Evolutionary conservation across 2,329 filamentous ascomycete species (phyloP), one percentile per base, ranked within the genome.

Genomic region (Fusarium acutatum): DNA sequence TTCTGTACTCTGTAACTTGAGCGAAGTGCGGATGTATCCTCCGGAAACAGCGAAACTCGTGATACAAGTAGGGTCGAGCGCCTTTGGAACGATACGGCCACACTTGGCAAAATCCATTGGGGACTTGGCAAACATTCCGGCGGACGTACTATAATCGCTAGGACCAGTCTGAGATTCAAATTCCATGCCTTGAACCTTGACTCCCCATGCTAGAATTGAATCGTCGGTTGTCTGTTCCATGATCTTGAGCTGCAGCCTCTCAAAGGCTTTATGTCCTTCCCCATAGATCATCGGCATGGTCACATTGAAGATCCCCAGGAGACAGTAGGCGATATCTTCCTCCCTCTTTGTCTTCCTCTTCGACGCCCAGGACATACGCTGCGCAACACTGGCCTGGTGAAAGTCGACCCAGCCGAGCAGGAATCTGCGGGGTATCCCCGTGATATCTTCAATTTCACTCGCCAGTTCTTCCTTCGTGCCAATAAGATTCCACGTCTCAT

Each of bases 351-450:
- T 64, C 24, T n/a, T 34, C 9, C 63, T 41, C 6, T 47, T 66
- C 0, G 63, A 63, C 3, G 63, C 63, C 63, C 63, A 66, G 2
- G 63, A 66, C 60, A 66, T 66, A 3, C 63, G 59, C 10, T 66
- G 63, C 4, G 60, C 63, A 13, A 66, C 60, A 5, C 60, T 66
- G 6, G 60, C 63, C 6, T 57, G 35, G 1, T 43, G 49, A 6
- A 64, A 57, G 14, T 66, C 63, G 0, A 37, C 49, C 63, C 63
- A 66, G 10, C 49, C 49, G 15, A 66, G 60, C 3, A 66, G 30
- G 5, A 49, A 66, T 20, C 28, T 57, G 8, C 24, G 60, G 1
- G 41, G 30, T 2, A 66, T 58, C 1, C 26, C 41, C 2, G 60
- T 58, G 30, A 65, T 66, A 5, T 41, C 17, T 7, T 44, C 60